phyloP scores from a whole-genome alignment of 345 rosid species.

The Brassica incana region DNA sequence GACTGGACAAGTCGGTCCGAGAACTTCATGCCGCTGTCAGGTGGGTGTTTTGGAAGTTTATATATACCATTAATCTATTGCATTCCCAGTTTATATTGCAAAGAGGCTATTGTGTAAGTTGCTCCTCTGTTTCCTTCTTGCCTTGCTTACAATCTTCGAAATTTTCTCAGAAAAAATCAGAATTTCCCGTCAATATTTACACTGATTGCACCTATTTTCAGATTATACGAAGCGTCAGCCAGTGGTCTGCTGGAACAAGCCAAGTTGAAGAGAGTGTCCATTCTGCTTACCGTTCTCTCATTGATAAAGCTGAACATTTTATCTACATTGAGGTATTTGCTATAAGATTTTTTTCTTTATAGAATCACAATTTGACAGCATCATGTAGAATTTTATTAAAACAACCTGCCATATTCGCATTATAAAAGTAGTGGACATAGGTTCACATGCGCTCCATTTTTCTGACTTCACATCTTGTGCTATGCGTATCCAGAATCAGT shows the following conservation, averaged over 20 bases:
- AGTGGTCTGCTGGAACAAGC: slow-evolving; percentile 99
- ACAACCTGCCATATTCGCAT: background rate
- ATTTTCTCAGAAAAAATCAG: background rate
- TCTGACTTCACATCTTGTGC: slow-evolving; percentile 51
- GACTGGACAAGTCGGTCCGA: slow-evolving; percentile 87
- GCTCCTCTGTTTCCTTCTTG: slow-evolving; percentile 25
- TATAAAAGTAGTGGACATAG: slow-evolving; percentile 11
- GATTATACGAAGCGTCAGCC: slow-evolving; percentile 98
- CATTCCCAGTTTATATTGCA: background rate
- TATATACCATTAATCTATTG: background rate
- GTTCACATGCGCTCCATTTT: slow-evolving; percentile 21
- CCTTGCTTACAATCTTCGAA: slow-evolving; percentile 12
- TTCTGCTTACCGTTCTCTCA: slow-evolving; percentile 88
- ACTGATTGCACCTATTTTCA: slow-evolving; percentile 44
- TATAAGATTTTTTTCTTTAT: background rate
- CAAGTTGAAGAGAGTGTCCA: slow-evolving; percentile 96
- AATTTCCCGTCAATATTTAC: slow-evolving; percentile 13
- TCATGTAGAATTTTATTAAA: slow-evolving; percentile 7
- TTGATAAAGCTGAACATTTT: slow-evolving; percentile 92
- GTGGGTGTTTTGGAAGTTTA: slow-evolving; percentile 49
- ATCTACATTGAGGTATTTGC: slow-evolving; percentile 85
- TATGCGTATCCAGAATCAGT: slow-evolving; percentile 84
- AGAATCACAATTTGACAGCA: background rate
- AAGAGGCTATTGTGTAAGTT: slow-evolving; percentile 8
- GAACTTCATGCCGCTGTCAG: slow-evolving; percentile 92